Conservation (phyloP, 2,329 filamentous ascomycete genomes). For the Amphichorda felina region DNA sequence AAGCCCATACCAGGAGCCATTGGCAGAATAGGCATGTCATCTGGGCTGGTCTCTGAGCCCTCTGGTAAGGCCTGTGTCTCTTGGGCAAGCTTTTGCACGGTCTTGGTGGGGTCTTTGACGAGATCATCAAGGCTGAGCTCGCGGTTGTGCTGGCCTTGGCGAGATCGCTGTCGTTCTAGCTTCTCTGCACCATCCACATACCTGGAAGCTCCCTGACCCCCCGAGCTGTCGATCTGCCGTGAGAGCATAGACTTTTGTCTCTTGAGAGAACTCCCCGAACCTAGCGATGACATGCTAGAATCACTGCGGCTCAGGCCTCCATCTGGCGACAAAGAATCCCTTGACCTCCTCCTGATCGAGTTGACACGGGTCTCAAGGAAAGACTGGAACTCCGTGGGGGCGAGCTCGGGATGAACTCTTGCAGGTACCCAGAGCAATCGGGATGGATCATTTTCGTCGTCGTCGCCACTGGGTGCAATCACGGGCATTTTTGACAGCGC, state of each 20-base stretch:
- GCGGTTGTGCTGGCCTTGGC: constrained; percentile 36
- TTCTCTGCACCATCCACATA: constrained; percentile 79
- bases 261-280: constrained; percentile 42
- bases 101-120: constrained; percentile 64
- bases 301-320: constrained; percentile 35
- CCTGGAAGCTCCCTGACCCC: constrained; percentile 41
- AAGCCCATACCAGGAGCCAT: constrained; percentile 67
- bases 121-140: constrained; percentile 70
- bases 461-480: constrained; percentile 57
- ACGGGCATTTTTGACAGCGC: constrained; percentile 59
- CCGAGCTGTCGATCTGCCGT: constrained; percentile 72
- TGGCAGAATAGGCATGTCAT: constrained; percentile 81
- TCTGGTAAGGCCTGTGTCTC: constrained; percentile 34
- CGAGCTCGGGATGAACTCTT: constrained; percentile 84
- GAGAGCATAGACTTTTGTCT: constrained; percentile 96
- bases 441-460: constrained; percentile 80
- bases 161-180: constrained; percentile 61
- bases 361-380: constrained; percentile 92
- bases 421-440: constrained; percentile 93
- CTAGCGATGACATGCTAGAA: constrained; percentile 32
- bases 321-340: constrained; percentile 54
- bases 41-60: constrained; percentile 30
- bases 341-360: constrained; percentile 74
- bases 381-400: constrained; percentile 91
- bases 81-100: constrained; percentile 58